Conservation (phyloP, 1,284 basidiomycete genomes). For the Salmacisia buchloeana region DNA sequence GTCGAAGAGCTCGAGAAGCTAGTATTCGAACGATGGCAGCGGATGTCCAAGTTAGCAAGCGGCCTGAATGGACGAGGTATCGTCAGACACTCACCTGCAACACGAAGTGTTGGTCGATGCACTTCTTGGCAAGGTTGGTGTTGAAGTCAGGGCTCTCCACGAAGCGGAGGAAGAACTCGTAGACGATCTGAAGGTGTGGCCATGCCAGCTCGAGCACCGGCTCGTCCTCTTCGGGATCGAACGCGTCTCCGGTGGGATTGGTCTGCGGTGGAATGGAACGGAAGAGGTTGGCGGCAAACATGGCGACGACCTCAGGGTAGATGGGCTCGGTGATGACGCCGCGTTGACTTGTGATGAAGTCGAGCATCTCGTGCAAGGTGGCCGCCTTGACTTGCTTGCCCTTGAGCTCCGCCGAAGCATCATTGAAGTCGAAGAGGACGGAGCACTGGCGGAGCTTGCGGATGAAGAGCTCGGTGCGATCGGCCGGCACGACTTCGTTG, state of each 20-base stretch:
- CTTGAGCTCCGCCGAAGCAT: constrained; percentile 87
- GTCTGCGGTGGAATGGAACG: constrained; percentile 98
- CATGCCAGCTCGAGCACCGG: constrained; percentile 97
- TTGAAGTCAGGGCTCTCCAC: constrained; percentile 98
- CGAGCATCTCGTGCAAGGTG: constrained; percentile 95
- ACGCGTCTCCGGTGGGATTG: constrained; percentile 94
- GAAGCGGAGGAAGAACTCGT: constrained; percentile 99
- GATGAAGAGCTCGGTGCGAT: constrained; percentile 85
- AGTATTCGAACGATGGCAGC: too few species aligned
- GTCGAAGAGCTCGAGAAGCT: constrained; percentile 95
- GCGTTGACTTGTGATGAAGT: constrained; percentile 95
- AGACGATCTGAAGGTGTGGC: constrained; percentile 99
- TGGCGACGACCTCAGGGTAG: constrained; percentile 98
- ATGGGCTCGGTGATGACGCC: constrained; percentile 93
- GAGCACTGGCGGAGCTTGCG: constrained; percentile 93
- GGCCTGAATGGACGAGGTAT: too few species aligned
- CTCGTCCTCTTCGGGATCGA: constrained; percentile 99
- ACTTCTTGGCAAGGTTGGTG: constrained; percentile 93
- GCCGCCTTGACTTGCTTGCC: constrained; percentile 99
- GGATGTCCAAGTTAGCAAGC: too few species aligned
- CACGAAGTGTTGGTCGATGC: constrained; percentile 94
- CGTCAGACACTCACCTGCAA: constrained; percentile 60
- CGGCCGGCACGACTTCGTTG: constrained; percentile 78
- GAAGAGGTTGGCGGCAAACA: constrained; percentile 88
- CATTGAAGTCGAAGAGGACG: constrained; percentile 98